Base-by-base conservation (phyloP, 2,329 filamentous ascomycete genomes). In the Paraphaeosphaeria minitans region DNA sequence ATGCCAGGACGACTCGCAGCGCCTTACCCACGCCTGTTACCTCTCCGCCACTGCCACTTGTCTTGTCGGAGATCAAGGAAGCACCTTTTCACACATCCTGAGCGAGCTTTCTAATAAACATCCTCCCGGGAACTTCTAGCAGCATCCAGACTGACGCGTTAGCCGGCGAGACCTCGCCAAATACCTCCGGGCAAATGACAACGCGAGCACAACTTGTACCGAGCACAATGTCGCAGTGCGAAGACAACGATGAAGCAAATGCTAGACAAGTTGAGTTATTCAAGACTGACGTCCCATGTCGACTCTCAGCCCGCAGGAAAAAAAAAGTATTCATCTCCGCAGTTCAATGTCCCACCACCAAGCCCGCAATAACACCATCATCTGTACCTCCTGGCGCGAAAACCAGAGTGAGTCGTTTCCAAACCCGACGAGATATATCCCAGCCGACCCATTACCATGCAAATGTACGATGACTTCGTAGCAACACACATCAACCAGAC, bases 231-330 rank as follows among this genome's bases (percentile, higher is more conserved):
- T 74, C 1, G 67, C 70, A 3, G 66, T 80, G 4, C 72, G 81
- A 49, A 69, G 70, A 61, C 80, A 83, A 71, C 82, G 81, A 81
- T 79, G 48, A 45, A 65, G 61, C 35, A n/a, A 22, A 33, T 10
- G 21, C 24, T n/a, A 22, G 55, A 19, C 8, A 39, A 13, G 2
- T 10, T 19, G n/a, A 7, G 53, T 13, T 21, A n/a, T n/a, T n/a
- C n/a, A 47, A 33, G 29, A 24, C 50, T 39, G 22, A 62, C 37
- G 31, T 24, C 22, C 1, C 39, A 72, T 69, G 69, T 62, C 64
- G 29, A 43, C 59, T 8, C 62, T 77, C 2, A 66, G 66, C 0
- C 61, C 66, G n/a, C 4, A 33, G 45, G 19, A 73, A 77, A 53
- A 73, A 68, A 58, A 75, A 72, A 56, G 59, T 68, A 1, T 78